Conservation (phyloP, 495 filamentous ascomycete species). For the Neurospora intermedia region DNA sequence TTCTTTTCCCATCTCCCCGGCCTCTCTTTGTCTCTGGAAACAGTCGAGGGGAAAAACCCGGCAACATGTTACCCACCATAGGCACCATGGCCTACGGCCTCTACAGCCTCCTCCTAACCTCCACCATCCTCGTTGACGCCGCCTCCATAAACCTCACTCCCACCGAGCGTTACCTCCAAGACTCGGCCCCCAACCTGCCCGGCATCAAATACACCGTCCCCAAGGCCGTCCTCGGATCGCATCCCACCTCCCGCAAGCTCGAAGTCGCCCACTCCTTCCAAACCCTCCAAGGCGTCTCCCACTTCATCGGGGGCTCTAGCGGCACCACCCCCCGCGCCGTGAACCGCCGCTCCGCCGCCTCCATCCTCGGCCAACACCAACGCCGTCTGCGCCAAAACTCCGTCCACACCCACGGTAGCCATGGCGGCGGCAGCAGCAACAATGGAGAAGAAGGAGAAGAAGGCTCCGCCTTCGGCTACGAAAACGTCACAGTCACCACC, state of each 20-base stretch:
- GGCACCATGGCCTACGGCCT: neutral
- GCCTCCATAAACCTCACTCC: neutral
- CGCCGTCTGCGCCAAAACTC: constrained; percentile 10
- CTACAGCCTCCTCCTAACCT: neutral
- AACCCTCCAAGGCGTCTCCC: neutral
- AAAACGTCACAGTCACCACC: constrained; percentile 28
- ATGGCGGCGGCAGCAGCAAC: no score
- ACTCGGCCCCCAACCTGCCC: neutral
- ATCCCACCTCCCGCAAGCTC: neutral
- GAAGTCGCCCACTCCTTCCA: neutral
- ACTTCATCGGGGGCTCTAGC: neutral
- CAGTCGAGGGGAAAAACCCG: neutral
- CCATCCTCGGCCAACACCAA: constrained; percentile 23
- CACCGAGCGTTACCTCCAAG: neutral
- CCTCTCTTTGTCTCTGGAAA: neutral
- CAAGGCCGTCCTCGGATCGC: neutral
- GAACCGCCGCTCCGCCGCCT: constrained; percentile 19
- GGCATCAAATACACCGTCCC: neutral
- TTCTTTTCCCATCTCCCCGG: neutral
- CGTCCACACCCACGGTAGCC: neutral
- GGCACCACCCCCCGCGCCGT: neutral
- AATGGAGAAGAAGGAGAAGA: no score
- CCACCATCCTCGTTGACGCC: neutral
- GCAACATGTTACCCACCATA: neutral
- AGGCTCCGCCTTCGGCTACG: constrained; percentile 15